Evolutionary conservation across 164 flowering plant species (phyloP), one percentile per base, ranked within the genome.

Genomic region (Vitis riparia): DNA sequence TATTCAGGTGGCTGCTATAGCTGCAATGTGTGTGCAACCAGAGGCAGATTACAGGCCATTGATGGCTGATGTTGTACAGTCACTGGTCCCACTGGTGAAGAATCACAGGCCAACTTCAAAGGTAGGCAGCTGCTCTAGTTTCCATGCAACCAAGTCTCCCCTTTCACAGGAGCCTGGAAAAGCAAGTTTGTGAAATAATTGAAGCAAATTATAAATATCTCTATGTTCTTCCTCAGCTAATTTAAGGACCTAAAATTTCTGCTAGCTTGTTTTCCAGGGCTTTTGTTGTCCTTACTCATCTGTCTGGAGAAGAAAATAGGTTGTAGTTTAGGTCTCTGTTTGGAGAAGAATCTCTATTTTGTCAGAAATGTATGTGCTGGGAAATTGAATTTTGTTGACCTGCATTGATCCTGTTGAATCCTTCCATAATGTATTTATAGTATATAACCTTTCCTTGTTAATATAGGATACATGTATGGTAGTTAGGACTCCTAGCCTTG

Each of bases 11-110:
- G 98, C 99, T 16, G 99, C 99, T 53, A 93, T 95, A 67, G 98
- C 99, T n/a, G 94, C 97, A 17, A 93, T 95, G 98, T 95, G 99
- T 48, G 97, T 95, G 53, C 98, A 93, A 74, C 83, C 97, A 2
- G 98, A 93, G 80, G 88, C 97, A 11, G 97, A 95, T 79, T 95
- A 95, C 78, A 80, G 99, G 74, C 99, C 98, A 16, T 68, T 95
- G 52, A 95, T 95, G 97, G 93, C 99, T 1, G 96, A 92, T 76
- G 98, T 95, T 0, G 96, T 93, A 71, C 98, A 95, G 82, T 95
- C 99, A 2, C 76, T 95, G 51, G 91, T 85, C 27, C 99, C 98
- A 17, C 79, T 93, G 32, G 94, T 89, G 76, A 92, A 85, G 78
- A 79, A 68, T 64, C 84, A 81, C 65, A 74, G 83, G 65, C 76